Conservation (phyloP, 106 monocot genomes). For the Dioscorea alata region DNA sequence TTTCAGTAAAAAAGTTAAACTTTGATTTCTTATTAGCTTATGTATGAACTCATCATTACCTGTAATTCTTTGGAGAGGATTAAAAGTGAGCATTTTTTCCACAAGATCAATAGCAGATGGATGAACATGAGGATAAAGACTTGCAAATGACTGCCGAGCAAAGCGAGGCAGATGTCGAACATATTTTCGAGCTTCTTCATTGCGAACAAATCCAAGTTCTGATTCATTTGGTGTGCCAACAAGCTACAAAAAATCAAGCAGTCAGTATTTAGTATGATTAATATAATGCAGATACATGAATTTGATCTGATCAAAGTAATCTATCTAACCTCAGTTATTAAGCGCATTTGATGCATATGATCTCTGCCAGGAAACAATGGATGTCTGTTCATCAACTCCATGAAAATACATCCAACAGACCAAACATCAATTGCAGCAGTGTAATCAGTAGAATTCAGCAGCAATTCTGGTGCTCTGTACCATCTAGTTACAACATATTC, state of each 20-base stretch:
- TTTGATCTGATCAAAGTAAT: background rate
- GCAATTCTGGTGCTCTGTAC: slow-evolving; percentile 16
- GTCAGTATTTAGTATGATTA: background rate
- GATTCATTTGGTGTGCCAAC: slow-evolving; percentile 14
- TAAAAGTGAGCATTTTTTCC: slow-evolving; percentile 21
- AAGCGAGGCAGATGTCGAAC: slow-evolving; percentile 7
- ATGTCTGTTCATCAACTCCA: slow-evolving; percentile 14
- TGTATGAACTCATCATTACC: background rate
- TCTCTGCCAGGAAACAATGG: slow-evolving; percentile 19
- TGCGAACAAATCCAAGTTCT: slow-evolving; percentile 10
- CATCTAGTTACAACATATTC: slow-evolving; percentile 20
- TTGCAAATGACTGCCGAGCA: slow-evolving; percentile 7
- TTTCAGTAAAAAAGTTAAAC: too few species aligned
- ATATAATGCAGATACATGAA: background rate
- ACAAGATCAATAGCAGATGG: slow-evolving; percentile 18
- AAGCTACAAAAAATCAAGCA: slow-evolving; percentile 2
- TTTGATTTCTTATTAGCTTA: too few species aligned
- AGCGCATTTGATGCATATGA: slow-evolving; percentile 10
- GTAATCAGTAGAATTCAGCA: slow-evolving; percentile 17
- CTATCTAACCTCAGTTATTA: slow-evolving; percentile 11
- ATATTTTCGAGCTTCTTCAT: slow-evolving; percentile 12
- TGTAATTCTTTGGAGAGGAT: slow-evolving; percentile 14
- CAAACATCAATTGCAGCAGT: slow-evolving; percentile 15
- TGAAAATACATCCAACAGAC: slow-evolving; percentile 20
- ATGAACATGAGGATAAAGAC: slow-evolving; percentile 7